A percentile compares a stretch with the other conserved stretches of the same genome.
These are phyloP conservation scores for Tremella yokohamensis DNA, from an alignment of 768 basidiomycete genomes.

Conservation along the genomic window DNA sequence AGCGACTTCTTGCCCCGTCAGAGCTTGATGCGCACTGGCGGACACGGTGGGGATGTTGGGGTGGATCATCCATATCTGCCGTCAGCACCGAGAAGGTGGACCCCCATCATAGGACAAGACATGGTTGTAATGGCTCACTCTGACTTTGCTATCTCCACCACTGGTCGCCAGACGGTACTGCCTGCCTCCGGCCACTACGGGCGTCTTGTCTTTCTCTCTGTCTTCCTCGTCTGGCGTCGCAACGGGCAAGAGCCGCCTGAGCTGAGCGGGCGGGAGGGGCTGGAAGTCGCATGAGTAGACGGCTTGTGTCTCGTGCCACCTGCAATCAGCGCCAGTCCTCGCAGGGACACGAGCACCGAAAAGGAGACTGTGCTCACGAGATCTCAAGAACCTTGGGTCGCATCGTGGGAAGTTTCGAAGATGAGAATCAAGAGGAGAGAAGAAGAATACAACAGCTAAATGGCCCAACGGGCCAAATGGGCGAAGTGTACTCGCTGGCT, in stretches of 20 bases:
- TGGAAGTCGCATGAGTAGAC: constrained; percentile 96
- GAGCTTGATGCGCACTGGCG: constrained; percentile 45
- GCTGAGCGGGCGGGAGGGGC: constrained; percentile 60
- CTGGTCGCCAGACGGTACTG: constrained; percentile 88
- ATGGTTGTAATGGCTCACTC: constrained; percentile 63
- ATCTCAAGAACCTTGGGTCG: constrained; percentile 50
- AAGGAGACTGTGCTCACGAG: constrained; percentile 29
- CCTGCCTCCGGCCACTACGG: constrained; percentile 50
- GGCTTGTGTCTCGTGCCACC: constrained; percentile 52
- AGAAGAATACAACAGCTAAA: too few relatives aligned
- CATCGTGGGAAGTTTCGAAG: constrained; percentile 36
- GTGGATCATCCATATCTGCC: constrained; percentile 87
- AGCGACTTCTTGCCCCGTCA: constrained; percentile 46
- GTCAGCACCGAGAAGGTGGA: not conserved
- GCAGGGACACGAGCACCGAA: not conserved
- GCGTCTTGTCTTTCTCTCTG: constrained; percentile 13
- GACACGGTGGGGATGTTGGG: constrained; percentile 73
- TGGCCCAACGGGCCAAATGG: too few relatives aligned
- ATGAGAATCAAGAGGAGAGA: constrained; percentile 1
- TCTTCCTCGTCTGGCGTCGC: constrained; percentile 24
- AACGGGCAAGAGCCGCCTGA: constrained; percentile 50
- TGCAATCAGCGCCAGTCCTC: constrained; percentile 7
- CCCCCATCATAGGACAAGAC: not conserved
- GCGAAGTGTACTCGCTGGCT: too few relatives aligned
- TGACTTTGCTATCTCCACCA: constrained; percentile 93